Conservation (phyloP, 1,139 yeast genomes). For the Hansenula lynferdii region DNA sequence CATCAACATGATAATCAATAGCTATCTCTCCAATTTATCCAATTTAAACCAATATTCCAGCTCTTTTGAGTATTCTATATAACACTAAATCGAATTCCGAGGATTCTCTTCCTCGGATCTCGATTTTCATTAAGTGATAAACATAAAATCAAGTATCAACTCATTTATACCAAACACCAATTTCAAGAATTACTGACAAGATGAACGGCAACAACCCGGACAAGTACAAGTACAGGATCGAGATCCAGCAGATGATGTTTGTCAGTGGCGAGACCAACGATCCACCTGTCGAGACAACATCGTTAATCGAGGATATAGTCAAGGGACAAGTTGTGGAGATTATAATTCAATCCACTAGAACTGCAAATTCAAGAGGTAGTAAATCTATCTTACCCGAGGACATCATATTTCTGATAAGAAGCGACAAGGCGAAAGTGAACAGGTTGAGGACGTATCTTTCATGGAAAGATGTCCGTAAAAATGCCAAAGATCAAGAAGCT, state of each 20-base stretch:
- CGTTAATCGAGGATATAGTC: constrained; percentile 90
- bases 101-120: too few relatives aligned
- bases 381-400: constrained; percentile 90
- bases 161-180: too few relatives aligned
- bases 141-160: too few relatives aligned
- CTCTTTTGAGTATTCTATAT: too few relatives aligned
- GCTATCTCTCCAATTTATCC: too few relatives aligned
- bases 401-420: constrained; percentile 85
- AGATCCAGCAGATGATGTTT: constrained; percentile 98
- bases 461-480: constrained; percentile 97
- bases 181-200: too few relatives aligned
- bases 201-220: constrained; percentile 22
- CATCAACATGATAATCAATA: too few relatives aligned
- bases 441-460: constrained; percentile 84
- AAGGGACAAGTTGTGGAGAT: constrained; percentile 93
- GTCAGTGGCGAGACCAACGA: constrained; percentile 94
- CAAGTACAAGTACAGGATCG: constrained; percentile 74
- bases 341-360: constrained; percentile 69
- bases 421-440: constrained; percentile 92
- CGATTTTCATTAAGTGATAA: too few relatives aligned
- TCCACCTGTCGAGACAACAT: constrained; percentile 88
- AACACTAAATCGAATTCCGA: too few relatives aligned
- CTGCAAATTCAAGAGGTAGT: constrained; percentile 79
- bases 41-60: too few relatives aligned
- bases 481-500: constrained; percentile 94